Evolutionary conservation across 106 monocot genomes (phyloP).

Genomic region (Dendrobium nobile): DNA sequence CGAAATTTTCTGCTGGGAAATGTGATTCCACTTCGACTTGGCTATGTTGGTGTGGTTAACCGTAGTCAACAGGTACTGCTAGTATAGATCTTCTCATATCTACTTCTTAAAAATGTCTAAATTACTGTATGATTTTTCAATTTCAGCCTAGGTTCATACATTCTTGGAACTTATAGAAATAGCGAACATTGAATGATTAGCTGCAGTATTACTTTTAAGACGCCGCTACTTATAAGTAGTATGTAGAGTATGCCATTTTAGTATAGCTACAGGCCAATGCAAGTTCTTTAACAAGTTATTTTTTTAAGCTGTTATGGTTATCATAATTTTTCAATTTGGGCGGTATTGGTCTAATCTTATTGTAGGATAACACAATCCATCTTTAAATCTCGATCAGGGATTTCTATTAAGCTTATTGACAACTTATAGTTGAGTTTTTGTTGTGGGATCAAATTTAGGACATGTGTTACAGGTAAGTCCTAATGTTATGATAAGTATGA

Average conservation of each 20-base stretch:
- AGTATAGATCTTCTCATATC: background rate
- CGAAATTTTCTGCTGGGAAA: conserved; percentile 23
- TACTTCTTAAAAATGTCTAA: background rate
- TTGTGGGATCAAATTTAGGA: background rate
- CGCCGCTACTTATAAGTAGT: background rate
- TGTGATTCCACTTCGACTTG: conserved; percentile 25
- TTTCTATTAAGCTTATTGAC: background rate
- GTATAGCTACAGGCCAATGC: background rate
- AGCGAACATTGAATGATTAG: background rate
- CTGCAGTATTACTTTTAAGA: background rate
- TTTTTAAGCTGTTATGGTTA: background rate
- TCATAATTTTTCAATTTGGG: background rate
- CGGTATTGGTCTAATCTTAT: background rate
- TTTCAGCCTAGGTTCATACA: background rate
- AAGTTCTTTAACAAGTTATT: background rate
- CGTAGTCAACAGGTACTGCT: conserved; percentile 26
- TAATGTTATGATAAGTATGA: too few relatives aligned
- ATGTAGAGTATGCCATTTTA: background rate
- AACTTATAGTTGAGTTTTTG: background rate
- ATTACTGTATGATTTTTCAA: background rate
- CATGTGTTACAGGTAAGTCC: too few relatives aligned
- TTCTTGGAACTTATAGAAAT: background rate
- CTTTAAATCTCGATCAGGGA: background rate
- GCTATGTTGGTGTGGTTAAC: conserved; percentile 26
- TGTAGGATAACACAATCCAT: background rate